Percentiles rank a stretch among this genome's conserved stretches.
phyloP scores from a whole-genome alignment of 2,329 filamentous ascomycete genomes.

The Verticillium tricorpus region DNA sequence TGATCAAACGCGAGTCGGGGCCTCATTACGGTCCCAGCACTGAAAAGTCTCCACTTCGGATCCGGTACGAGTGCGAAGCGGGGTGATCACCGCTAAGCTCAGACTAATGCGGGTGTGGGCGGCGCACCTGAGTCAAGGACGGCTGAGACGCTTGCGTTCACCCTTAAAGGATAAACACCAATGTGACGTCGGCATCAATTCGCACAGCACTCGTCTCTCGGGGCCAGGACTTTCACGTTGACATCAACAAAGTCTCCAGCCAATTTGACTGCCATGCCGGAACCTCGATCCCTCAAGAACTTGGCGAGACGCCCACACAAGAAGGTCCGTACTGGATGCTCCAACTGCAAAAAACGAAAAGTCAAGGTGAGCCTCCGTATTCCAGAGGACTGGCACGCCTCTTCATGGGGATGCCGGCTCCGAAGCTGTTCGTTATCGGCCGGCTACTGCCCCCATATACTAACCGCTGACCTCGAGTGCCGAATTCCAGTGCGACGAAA shows the following conservation, averaged over 20 bases:
- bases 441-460: not conserved
- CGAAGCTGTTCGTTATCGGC: not conserved
- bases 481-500: slow-evolving; percentile 31
- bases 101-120: not conserved
- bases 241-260: not conserved
- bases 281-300: slow-evolving; percentile 1
- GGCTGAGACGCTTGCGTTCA: not conserved
- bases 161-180: not conserved
- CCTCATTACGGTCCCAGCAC: no score
- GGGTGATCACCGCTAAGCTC: not conserved
- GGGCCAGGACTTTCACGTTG: no score
- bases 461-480: not conserved
- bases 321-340: slow-evolving; percentile 33
- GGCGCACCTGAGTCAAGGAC: not conserved
- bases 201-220: not conserved
- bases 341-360: slow-evolving; percentile 33
- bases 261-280: not conserved
- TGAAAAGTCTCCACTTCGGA: not conserved
- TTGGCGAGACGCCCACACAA: slow-evolving; percentile 10
- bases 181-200: not conserved
- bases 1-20: no score
- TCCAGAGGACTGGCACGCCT: no score
- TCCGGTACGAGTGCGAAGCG: not conserved
- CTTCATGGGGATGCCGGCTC: no score
- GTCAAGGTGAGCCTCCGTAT: slow-evolving; percentile 26